Base-by-base conservation (phyloP, 805 yeast genomes). In the Kazachstania viticola region DNA sequence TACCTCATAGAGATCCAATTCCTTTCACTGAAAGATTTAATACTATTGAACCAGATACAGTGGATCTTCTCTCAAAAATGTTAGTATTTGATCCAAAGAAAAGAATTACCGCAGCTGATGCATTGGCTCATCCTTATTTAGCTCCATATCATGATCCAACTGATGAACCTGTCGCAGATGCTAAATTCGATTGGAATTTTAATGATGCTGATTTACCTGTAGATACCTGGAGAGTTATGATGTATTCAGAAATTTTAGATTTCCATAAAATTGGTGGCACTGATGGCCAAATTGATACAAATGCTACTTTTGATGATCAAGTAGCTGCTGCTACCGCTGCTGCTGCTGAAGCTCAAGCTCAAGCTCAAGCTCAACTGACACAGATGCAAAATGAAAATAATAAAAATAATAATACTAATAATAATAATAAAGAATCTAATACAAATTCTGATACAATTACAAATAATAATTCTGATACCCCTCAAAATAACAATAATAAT, bases 161-260 rank as follows among this genome's bases (percentile, higher is more conserved):
- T 4, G 99, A 91, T 60, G 99, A 91, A 61, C 98, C 99, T 1
- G 79, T 73, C 4, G 95, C 97, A 19, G 83, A 76, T 30, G 82
- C 79, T 44, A 80, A 79, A 54, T 91, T 91, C 49, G 98, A 91
- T 60, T 91, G 99, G 99, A 78, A 91, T 49, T 88, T 88, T 59
- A 88, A 91, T 56, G 97, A 93, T 46, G 97, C 95, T 0, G 98
- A 88, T 58, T 68, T 88, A 47, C 96, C 97, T 3, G 91, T 91
- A 13, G 97, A 91, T 51, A 84, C 95, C 11, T 88, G 98, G 98
- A 76, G 94, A 62, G 94, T 85, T 14, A 88, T 91, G 97, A 88
- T 91, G 95, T 91, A 91, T 61, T 79, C 94, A 32, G 98, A 88
- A 61, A 91, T 88, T 40, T 66, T 91, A 44, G 96, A 88, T 56